Base-by-base conservation (phyloP, 2,329 filamentous ascomycete genomes). In the Boeremia exigua region DNA sequence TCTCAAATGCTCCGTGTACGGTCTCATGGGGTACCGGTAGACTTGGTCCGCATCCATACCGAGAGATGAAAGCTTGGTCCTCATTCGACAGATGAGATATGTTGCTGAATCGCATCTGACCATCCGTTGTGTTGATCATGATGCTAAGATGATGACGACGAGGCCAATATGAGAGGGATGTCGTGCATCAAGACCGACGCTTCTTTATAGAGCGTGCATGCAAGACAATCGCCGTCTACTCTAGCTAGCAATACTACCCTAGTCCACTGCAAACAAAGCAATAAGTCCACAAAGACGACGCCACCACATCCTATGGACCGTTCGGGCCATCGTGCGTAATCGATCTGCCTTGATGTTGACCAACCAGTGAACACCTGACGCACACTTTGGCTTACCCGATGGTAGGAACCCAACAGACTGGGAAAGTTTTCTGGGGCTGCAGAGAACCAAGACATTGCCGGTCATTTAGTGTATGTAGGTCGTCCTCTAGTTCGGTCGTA, bases 1-100 rank as follows among this genome's bases (percentile, higher is more conserved):
- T 51, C 40, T 72, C 69, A 45, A 73, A 72, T 5, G 71, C 69
- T 19, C 58, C 46, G 19, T 73, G 69, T 14, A 71, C 58, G 12
- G 61, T 62, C 2, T 51, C 28, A 27, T 63, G 52, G 30, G 68
- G 61, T 10, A 65, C 56, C 12, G 58, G 28, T 11, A 65, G 46
- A 6, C 34, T 46, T 2, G 63, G 49, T 11, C 71, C 71, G 28
- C 58, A 58, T n/a, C 68, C 71, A 47, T 67, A 68, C 8, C 56
- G 60, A 38, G 60, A 62, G 19, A 72, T 27, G 11, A 66, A 56
- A 4, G 37, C 36, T 32, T 65, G 66, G 30, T 72, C 61, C 42
- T 67, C 58, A 11, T 30, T 12, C 15, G 66, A 51, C 8, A 72
- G 56, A 17, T 38, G 40, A 27, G 54, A 57, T 27, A 70, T 53